Evolutionary conservation across 305 asterid genomes (phyloP).

Genomic region (Withania somnifera): DNA sequence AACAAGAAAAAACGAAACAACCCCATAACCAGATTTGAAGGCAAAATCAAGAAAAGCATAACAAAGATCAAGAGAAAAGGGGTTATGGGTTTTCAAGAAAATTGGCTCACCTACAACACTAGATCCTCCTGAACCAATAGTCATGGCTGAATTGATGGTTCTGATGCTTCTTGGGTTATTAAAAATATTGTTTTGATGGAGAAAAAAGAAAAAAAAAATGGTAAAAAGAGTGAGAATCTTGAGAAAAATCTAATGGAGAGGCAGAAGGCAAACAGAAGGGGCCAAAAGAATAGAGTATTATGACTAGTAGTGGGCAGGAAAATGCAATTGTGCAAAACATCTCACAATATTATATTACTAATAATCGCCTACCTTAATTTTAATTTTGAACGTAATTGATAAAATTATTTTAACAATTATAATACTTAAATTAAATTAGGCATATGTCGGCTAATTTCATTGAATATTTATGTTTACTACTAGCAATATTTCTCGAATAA

Average conservation of each 20-base stretch:
- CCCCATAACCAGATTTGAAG: not conserved
- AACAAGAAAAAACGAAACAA: not conserved
- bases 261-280: not conserved
- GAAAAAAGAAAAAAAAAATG: not conserved
- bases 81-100: not conserved
- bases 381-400: too few species aligned
- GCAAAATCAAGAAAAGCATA: not conserved
- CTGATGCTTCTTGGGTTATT: not conserved
- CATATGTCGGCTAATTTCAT: too few species aligned
- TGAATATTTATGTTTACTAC: too few species aligned
- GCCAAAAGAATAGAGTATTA: not conserved
- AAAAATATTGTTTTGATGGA: conserved; percentile 16
- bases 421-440: too few species aligned
- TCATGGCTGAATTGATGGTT: conserved; percentile 20
- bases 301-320: not conserved
- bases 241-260: not conserved
- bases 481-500: too few species aligned
- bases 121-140: conserved; percentile 54
- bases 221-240: not conserved
- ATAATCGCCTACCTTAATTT: too few species aligned
- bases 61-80: not conserved
- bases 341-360: not conserved
- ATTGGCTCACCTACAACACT: conserved; percentile 44
- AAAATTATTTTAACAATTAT: too few species aligned
- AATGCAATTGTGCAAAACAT: not conserved